These are phyloP conservation scores for Crithidia thermophila DNA, from an alignment of 208 protist genomes.

Conservation along the genomic window DNA sequence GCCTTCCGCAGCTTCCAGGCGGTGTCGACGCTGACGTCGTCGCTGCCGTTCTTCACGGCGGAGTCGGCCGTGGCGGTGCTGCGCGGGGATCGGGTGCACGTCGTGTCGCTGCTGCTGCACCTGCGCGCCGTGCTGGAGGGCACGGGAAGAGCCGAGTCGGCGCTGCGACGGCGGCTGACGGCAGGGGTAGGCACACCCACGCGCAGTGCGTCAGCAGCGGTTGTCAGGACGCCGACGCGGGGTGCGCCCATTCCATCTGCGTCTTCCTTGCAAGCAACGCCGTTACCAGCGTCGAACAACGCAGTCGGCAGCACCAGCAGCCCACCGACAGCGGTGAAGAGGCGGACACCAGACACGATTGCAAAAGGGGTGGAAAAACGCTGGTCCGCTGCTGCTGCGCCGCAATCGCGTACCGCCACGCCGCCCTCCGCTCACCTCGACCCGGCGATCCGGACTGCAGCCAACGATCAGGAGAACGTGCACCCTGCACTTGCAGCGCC, in stretches of 20 bases:
- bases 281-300: too few relatives aligned
- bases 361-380: neutral
- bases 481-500: too few relatives aligned
- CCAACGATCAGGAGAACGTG: too few relatives aligned
- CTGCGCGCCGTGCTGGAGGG: conserved; percentile 19
- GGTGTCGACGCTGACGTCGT: neutral
- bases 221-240: neutral
- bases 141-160: neutral
- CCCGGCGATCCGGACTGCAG: too few relatives aligned
- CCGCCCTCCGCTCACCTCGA: neutral
- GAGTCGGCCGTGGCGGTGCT: conserved; percentile 39
- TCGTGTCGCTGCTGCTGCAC: conserved; percentile 47
- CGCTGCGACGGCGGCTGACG: neutral
- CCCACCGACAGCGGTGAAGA: neutral
- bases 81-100: conserved; percentile 46
- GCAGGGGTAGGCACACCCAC: neutral
- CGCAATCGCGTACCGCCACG: neutral
- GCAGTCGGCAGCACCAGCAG: too few relatives aligned
- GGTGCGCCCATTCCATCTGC: neutral
- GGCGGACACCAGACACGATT: conserved; percentile 6
- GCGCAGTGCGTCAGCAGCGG: too few relatives aligned
- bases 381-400: neutral
- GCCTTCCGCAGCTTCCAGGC: conserved; percentile 41
- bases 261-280: neutral
- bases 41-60: conserved; percentile 10